phyloP scores from a whole-genome alignment of 2,329 filamentous ascomycete genomes.

The Pseudogymnoascus sp. region DNA sequence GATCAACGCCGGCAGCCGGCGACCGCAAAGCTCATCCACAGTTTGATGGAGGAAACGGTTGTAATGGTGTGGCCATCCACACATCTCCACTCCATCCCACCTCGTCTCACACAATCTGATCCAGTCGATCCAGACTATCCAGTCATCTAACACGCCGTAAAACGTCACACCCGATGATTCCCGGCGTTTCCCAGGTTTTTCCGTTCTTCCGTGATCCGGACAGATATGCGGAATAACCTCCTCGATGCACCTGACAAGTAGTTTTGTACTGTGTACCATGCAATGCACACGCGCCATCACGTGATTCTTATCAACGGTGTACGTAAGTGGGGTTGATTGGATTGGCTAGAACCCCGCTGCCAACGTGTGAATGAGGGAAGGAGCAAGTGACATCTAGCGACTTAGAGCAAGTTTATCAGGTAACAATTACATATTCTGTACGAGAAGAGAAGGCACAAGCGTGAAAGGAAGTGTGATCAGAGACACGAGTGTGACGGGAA shows the following conservation, averaged over 20 bases:
- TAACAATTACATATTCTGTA: neutral
- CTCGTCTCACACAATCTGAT: neutral
- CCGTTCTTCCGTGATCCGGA: slow-evolving; percentile 1
- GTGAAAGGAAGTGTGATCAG: neutral
- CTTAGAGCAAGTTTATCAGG: neutral
- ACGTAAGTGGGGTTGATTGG: slow-evolving; percentile 1
- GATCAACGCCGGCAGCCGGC: neutral
- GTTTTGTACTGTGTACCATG: neutral
- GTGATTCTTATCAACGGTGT: neutral
- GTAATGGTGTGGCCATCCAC: neutral
- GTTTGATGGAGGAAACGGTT: neutral
- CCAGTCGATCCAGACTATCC: neutral
- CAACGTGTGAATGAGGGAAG: neutral
- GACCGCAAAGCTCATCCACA: neutral
- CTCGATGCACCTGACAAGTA: neutral
- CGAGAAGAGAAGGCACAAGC: neutral
- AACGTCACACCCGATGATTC: neutral
- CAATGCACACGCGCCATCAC: neutral
- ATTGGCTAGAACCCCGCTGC: neutral
- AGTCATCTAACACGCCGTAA: neutral
- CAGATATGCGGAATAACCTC: neutral
- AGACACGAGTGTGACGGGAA: neutral
- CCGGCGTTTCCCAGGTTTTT: neutral
- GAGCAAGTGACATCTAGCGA: neutral
- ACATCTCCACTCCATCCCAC: neutral